These are phyloP conservation scores for Fusarium guadeloupense DNA, from an alignment of 2,329 filamentous ascomycete genomes.

Conservation along the genomic window DNA sequence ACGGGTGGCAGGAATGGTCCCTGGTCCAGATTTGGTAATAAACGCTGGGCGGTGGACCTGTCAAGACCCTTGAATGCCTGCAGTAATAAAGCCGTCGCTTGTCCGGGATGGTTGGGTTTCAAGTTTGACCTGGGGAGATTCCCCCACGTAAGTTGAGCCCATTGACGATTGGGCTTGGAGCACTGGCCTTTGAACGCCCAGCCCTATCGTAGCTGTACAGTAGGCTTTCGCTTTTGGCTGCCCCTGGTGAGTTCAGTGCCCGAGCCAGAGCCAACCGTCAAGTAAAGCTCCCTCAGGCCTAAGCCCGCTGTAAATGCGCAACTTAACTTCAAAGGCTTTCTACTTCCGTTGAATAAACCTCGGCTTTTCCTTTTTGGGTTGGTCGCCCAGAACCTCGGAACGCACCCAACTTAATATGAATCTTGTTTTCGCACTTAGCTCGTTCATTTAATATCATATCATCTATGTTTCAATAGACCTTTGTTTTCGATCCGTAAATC, in stretches of 20 bases:
- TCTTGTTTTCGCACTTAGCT: constrained; percentile 12
- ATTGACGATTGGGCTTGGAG: constrained; percentile 8
- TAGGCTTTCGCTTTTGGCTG: neutral
- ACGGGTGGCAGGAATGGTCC: constrained; percentile 40
- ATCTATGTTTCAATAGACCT: neutral
- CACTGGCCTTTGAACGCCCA: neutral
- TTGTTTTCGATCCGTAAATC: neutral
- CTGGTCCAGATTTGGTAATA: constrained; percentile 16
- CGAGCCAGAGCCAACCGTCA: neutral
- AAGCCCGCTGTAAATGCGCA: constrained; percentile 6
- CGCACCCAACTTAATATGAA: constrained; percentile 6
- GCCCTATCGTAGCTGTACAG: neutral
- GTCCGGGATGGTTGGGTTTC: constrained; percentile 17
- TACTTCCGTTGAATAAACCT: constrained; percentile 16
- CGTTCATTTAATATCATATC: constrained; percentile 1
- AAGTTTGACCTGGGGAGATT: constrained; percentile 5
- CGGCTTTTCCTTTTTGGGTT: constrained; percentile 34
- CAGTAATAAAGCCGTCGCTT: constrained; percentile 19
- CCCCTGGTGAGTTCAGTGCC: neutral
- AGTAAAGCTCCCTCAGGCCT: neutral
- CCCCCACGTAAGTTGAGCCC: constrained; percentile 3
- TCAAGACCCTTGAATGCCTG: neutral
- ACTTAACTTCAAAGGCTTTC: neutral
- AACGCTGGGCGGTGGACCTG: constrained; percentile 15
- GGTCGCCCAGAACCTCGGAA: constrained; percentile 26